Percentiles rank a stretch among this genome's conserved stretches.
Conservation (phyloP, 352 stramenopile genomes). For the Blastocystis sp. region DNA sequence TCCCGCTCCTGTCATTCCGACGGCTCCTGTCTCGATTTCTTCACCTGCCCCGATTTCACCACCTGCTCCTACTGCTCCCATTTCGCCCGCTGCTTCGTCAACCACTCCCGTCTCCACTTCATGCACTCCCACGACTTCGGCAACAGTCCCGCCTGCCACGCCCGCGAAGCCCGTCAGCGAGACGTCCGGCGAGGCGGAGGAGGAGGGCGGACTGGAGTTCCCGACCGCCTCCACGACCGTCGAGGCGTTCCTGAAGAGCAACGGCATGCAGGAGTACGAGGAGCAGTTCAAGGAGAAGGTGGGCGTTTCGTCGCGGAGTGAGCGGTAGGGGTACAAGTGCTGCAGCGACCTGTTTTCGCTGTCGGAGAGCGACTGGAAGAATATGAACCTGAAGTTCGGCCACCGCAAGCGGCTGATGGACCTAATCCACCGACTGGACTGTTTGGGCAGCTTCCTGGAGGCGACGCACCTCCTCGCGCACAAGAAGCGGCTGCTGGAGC, state of each 20-base stretch:
- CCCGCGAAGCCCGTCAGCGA: neutral
- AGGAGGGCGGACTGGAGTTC: neutral
- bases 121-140: too few species aligned
- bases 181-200: neutral
- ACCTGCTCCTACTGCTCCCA: too few species aligned
- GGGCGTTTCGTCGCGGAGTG: neutral
- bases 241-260: conserved; percentile 13
- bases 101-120: neutral
- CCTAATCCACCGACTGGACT: conserved; percentile 28
- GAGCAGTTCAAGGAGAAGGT: conserved; percentile 36
- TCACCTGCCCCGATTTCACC: too few species aligned
- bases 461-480: neutral
- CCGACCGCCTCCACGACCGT: conserved; percentile 13
- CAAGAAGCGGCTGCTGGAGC: neutral
- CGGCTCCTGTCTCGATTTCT: too few species aligned
- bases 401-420: conserved; percentile 56
- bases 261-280: conserved; percentile 38
- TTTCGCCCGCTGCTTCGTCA: neutral
- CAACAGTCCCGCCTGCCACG: neutral
- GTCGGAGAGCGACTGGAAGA: conserved; percentile 50
- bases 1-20: too few species aligned
- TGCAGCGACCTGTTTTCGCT: conserved; percentile 41
- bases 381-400: conserved; percentile 59
- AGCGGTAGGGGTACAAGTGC: conserved; percentile 16
- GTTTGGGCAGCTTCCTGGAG: conserved; percentile 22